These are phyloP conservation scores for Clavaria fumosa DNA, from an alignment of 768 basidiomycete genomes.

Conservation along the genomic window DNA sequence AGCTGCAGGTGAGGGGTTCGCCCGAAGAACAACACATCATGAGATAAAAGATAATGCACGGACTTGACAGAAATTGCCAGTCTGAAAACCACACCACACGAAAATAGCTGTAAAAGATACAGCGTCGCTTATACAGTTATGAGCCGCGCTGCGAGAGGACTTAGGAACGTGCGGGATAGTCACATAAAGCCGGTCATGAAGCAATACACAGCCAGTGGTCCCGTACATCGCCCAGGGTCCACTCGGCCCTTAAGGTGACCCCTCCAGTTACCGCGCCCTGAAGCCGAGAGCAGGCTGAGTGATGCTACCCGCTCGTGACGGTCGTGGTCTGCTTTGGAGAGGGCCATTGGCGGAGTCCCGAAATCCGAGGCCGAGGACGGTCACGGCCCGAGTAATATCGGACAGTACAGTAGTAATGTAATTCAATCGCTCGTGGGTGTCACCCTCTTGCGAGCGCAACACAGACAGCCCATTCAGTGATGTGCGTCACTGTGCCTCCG, in stretches of 20 bases:
- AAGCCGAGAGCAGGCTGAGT: too few relatives aligned
- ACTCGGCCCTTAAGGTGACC: conserved; percentile 17
- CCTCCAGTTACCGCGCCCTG: too few relatives aligned
- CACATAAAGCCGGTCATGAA: conserved; percentile 49
- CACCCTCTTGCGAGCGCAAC: too few relatives aligned
- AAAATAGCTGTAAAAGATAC: conserved; percentile 66
- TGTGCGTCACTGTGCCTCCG: too few relatives aligned
- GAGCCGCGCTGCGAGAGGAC: neutral
- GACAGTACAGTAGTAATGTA: too few relatives aligned
- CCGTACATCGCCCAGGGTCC: conserved; percentile 21
- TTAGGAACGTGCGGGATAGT: conserved; percentile 7
- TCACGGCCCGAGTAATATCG: too few relatives aligned
- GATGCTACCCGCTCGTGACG: too few relatives aligned
- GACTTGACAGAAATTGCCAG: conserved; percentile 62
- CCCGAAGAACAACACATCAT: neutral
- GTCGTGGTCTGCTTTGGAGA: too few relatives aligned
- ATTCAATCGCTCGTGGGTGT: too few relatives aligned
- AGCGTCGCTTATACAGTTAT: conserved; percentile 52
- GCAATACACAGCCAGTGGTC: conserved; percentile 33
- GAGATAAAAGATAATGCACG: conserved; percentile 5
- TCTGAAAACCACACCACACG: conserved; percentile 81
- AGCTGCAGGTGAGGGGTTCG: conserved; percentile 37
- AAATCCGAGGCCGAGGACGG: too few relatives aligned
- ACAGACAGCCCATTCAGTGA: too few relatives aligned
- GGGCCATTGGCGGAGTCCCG: too few relatives aligned